Evolutionary conservation across 2,329 filamentous ascomycete genomes (phyloP), one percentile per base, ranked within the genome.

Genomic region (Aspergillus versicolor): DNA sequence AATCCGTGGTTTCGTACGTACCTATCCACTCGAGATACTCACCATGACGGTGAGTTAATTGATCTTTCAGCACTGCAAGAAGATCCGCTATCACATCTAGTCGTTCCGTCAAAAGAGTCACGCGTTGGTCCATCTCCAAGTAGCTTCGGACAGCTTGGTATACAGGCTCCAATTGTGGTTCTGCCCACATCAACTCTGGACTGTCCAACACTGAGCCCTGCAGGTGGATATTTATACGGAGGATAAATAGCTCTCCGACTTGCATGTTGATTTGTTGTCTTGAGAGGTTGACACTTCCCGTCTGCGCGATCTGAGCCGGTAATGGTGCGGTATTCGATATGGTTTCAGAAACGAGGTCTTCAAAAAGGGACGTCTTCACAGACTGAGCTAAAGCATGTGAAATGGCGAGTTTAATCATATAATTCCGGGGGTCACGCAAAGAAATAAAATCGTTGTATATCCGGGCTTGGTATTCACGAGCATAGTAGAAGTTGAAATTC

Each of bases 391-490:
- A 80, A 3, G 94, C 94, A 77, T 99, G 94, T 15, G 91, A 96
- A 70, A 97, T 97, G 55, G 93, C 92, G 38, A 97, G 81, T 78
- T 97, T 97, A 65, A 89, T 95, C 94, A 97, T 97, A 78, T 97
- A 96, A 75, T 96, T 96, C 69, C 88, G 88, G 76, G 96, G 96
- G 68, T 97, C 93, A 48, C 92, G 84, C 59, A 99, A 77, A 2
- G 91, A 94, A 75, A 99, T 99, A 68, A 99, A 99, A 76, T 99
- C 94, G 75, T 99, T 99, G 83, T 99, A 99, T 74, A 99, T 99
- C 51, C 94, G 88, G 21, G 94, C 91, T 76, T 99, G 95, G 73
- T 99, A 99, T 72, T 97, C 93, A 67, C 90, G 85, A 3, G 94
- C 97, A 78, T 99, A 97, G 80, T 99, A 99, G 75, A 97, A 99